Evolutionary conservation across 2,329 filamentous ascomycete species (phyloP).

Genomic region (Phialophora tarda): DNA sequence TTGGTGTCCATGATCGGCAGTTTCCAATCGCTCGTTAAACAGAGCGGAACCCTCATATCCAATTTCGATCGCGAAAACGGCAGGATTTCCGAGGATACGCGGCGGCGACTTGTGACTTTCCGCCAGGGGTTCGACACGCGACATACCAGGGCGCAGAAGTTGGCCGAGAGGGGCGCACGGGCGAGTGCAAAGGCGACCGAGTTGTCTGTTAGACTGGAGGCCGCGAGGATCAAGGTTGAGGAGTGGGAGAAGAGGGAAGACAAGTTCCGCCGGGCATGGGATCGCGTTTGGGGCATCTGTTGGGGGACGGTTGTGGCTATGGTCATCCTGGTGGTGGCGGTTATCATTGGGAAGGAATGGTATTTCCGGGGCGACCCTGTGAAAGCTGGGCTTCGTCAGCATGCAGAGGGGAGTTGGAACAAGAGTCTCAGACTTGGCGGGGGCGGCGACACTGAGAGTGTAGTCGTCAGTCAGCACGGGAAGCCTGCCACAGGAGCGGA

Average conservation of each 20-base stretch:
- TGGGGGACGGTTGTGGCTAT: slow-evolving; percentile 23
- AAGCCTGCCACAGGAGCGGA: not conserved
- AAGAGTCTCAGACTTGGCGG: slow-evolving; percentile 23
- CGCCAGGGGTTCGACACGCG: slow-evolving; percentile 48
- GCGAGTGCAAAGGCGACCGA: slow-evolving; percentile 46
- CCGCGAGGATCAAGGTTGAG: slow-evolving; percentile 48
- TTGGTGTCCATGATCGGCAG: slow-evolving; percentile 49
- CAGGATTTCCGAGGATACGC: slow-evolving; percentile 47
- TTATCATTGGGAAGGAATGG: slow-evolving; percentile 31
- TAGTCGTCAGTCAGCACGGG: not conserved
- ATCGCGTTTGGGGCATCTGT: slow-evolving; percentile 25
- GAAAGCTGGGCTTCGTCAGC: slow-evolving; percentile 20
- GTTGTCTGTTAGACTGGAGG: slow-evolving; percentile 48
- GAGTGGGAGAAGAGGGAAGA: slow-evolving; percentile 51
- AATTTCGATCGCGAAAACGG: slow-evolving; percentile 48
- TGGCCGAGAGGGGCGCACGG: slow-evolving; percentile 49
- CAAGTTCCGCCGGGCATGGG: slow-evolving; percentile 40
- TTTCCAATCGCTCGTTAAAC: slow-evolving; percentile 50
- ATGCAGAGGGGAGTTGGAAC: slow-evolving; percentile 29
- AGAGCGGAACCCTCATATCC: slow-evolving; percentile 45
- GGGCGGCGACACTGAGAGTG: not conserved
- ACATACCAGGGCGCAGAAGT: slow-evolving; percentile 44
- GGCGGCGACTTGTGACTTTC: slow-evolving; percentile 47
- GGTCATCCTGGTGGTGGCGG: slow-evolving; percentile 24
- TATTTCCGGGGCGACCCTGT: slow-evolving; percentile 30